phyloP scores from a whole-genome alignment of 768 basidiomycete species.

The Phlebiopsis flavidoalba region DNA sequence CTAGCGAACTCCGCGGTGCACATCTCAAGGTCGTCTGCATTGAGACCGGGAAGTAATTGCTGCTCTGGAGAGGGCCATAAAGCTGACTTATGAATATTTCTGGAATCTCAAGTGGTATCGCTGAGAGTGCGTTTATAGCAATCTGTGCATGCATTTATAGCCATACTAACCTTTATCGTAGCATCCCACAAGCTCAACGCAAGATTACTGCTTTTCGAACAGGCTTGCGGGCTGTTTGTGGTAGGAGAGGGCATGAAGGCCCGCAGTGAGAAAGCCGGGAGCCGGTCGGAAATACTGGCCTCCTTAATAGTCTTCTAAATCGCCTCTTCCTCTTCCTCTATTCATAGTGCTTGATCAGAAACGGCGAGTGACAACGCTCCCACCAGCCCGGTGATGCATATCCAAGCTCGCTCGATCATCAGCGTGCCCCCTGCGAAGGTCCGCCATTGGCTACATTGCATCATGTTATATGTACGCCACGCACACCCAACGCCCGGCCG shows the following conservation, averaged over 20 bases:
- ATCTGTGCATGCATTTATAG: conserved; percentile 5
- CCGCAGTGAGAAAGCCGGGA: background rate
- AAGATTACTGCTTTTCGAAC: background rate
- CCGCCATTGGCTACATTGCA: background rate
- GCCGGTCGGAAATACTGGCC: background rate
- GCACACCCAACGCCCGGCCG: background rate
- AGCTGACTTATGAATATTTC: conserved; percentile 93
- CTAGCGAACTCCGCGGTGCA: conserved; percentile 98
- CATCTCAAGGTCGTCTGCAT: conserved; percentile 98
- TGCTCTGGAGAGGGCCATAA: conserved; percentile 84
- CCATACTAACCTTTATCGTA: conserved; percentile 16
- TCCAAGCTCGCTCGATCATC: background rate
- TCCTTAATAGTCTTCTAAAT: background rate
- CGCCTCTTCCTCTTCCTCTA: background rate
- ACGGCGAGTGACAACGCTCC: background rate
- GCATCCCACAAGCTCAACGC: conserved; percentile 57
- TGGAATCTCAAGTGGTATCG: conserved; percentile 85
- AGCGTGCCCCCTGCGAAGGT: background rate
- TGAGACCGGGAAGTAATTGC: conserved; percentile 99
- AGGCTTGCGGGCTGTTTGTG: background rate
- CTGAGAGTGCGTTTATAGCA: conserved; percentile 55
- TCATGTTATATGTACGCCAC: background rate
- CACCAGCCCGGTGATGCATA: background rate
- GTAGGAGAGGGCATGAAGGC: background rate
- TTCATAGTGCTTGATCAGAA: background rate